phyloP scores from a whole-genome alignment of 148 eudicot genomes.

The Rhododendron henanense region DNA sequence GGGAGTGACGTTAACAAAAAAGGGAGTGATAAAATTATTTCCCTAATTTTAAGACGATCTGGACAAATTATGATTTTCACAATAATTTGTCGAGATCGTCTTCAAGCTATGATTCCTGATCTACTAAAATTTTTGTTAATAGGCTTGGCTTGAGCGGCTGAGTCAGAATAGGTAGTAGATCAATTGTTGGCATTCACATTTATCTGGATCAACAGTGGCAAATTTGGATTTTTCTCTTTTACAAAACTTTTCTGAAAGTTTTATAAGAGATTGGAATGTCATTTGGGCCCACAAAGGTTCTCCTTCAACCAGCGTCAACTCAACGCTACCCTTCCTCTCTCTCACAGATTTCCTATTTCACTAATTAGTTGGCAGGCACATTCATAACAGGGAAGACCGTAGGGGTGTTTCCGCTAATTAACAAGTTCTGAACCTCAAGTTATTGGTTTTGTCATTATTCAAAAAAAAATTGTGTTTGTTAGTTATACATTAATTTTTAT shows the following conservation, averaged over 20 bases:
- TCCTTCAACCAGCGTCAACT: background rate
- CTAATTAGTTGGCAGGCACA: background rate
- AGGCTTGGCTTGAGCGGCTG: background rate
- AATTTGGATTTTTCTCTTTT: background rate
- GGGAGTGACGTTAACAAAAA: too few relatives aligned
- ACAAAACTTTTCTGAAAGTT: background rate
- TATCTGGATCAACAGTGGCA: background rate
- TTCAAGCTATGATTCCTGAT: too few relatives aligned
- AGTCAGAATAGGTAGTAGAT: background rate
- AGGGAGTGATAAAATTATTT: too few relatives aligned
- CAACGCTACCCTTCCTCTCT: background rate
- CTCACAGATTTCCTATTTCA: background rate
- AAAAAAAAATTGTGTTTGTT: too few relatives aligned
- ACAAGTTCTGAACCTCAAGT: too few relatives aligned
- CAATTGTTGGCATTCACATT: background rate
- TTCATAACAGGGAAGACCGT: background rate
- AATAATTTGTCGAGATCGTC: too few relatives aligned
- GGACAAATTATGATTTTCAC: too few relatives aligned
- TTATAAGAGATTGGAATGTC: background rate
- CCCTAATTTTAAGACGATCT: too few relatives aligned
- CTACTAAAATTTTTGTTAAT: background rate
- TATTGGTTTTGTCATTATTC: too few relatives aligned
- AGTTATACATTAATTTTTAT: too few relatives aligned
- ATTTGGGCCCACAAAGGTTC: slow-evolving; percentile 1
- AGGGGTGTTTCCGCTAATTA: too few relatives aligned